These are phyloP conservation scores for Pseudonitzschia delicatissima DNA, from an alignment of 108 stramenopile species.

Conservation along the genomic window DNA sequence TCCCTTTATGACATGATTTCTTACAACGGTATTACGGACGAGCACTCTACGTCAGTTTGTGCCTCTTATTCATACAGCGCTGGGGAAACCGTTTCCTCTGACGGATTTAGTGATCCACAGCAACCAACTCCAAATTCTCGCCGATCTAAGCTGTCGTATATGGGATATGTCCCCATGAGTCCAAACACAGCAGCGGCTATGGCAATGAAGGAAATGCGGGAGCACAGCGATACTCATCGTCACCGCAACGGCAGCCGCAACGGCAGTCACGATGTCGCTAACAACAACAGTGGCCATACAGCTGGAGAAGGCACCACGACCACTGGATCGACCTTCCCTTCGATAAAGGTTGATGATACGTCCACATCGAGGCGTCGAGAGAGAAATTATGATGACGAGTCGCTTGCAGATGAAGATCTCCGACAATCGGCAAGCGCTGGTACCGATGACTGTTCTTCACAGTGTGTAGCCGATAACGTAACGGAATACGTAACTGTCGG, in stretches of 20 bases:
- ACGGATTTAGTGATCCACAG: neutral
- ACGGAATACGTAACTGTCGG: neutral
- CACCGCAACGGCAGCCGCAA: neutral
- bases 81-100: neutral
- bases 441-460: neutral
- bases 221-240: neutral
- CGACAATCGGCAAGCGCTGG: neutral
- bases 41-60: conserved; percentile 6
- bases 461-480: neutral
- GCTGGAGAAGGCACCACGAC: neutral
- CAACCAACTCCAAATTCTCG: neutral
- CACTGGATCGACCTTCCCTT: conserved; percentile 4
- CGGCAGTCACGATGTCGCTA: neutral
- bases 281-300: neutral
- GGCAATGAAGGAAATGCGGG: neutral
- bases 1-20: conserved; percentile 5
- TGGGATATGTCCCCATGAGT: conserved; percentile 12
- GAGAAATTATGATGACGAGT: neutral
- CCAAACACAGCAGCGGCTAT: conserved; percentile 6
- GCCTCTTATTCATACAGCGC: neutral
- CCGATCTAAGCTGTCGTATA: neutral
- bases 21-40: neutral
- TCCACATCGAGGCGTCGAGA: conserved; percentile 5
- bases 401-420: neutral
- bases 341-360: conserved; percentile 8